phyloP scores from a whole-genome alignment of 257 asterid species.

The Anisodus acutangulus region DNA sequence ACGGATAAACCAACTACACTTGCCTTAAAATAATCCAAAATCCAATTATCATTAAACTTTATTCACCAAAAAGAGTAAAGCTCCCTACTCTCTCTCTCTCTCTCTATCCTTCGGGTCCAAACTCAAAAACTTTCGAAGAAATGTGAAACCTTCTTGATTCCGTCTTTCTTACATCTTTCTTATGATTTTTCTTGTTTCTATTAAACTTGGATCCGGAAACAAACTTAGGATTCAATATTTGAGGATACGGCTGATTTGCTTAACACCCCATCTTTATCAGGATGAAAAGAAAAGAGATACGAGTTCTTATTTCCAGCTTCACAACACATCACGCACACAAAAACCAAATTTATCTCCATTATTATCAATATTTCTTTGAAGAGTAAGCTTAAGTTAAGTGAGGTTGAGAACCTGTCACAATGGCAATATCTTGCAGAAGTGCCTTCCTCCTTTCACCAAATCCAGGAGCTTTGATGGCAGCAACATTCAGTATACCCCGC shows the following conservation, averaged over 20 bases:
- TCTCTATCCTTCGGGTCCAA: neutral
- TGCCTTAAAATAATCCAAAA: neutral
- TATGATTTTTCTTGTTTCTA: neutral
- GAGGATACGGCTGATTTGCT: neutral
- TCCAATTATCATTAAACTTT: neutral
- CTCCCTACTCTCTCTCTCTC: neutral
- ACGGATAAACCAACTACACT: neutral
- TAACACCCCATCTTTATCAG: neutral
- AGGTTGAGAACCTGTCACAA: constrained; percentile 67
- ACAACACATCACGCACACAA: neutral
- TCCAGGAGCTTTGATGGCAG: constrained; percentile 99
- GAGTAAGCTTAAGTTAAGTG: neutral
- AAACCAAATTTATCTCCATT: too few species aligned
- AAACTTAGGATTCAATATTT: neutral
- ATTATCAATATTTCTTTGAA: neutral
- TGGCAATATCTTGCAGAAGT: constrained; percentile 95
- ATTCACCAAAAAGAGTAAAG: neutral
- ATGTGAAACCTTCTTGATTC: neutral
- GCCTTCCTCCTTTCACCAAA: constrained; percentile 98
- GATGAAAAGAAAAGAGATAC: neutral
- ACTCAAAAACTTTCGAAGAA: neutral
- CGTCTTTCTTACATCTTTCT: neutral
- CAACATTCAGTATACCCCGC: constrained; percentile 88
- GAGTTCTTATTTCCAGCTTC: neutral
- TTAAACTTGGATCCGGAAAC: neutral